phyloP scores from a whole-genome alignment of 202 grass and related monocot species.

The Panicum hallii region DNA sequence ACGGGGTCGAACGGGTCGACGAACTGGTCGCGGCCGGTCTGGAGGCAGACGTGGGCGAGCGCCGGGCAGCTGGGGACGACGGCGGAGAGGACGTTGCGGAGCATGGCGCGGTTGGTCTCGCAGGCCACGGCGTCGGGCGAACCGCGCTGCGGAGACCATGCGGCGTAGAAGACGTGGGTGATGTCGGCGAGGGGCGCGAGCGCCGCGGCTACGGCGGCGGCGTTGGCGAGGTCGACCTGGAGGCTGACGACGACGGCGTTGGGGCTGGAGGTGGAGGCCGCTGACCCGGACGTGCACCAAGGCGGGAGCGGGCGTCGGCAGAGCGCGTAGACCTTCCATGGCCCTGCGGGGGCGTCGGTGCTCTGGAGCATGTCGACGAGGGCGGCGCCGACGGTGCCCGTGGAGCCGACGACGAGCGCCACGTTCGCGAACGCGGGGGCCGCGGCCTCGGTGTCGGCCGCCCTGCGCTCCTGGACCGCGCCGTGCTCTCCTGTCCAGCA shows the following conservation, averaged over 20 bases:
- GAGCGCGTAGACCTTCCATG: constrained; percentile 7
- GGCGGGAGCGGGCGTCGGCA: neutral
- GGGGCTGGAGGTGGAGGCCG: too few relatives aligned
- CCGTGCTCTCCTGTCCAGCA: constrained; percentile 28
- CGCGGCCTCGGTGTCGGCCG: neutral
- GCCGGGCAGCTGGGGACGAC: constrained; percentile 56
- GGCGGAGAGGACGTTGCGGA: constrained; percentile 63
- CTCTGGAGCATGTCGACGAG: neutral
- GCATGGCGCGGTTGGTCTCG: neutral
- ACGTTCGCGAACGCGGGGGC: neutral
- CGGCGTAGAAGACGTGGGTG: neutral
- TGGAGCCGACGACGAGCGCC: neutral
- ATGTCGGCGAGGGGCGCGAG: neutral
- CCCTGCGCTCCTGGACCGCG: too few relatives aligned
- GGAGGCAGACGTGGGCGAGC: constrained; percentile 68
- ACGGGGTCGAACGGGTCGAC: constrained; percentile 47
- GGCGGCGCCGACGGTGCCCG: neutral
- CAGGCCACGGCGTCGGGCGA: rapidly evolving
- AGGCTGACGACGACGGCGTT: neutral
- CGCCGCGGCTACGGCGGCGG: neutral
- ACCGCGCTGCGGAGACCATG: neutral
- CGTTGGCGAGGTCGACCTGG: neutral
- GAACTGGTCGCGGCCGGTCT: constrained; percentile 69
- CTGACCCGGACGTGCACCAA: neutral
- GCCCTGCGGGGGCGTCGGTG: neutral